Conservation (phyloP, 2,329 filamentous ascomycete species). For the Ophiostoma pallidulum region DNA sequence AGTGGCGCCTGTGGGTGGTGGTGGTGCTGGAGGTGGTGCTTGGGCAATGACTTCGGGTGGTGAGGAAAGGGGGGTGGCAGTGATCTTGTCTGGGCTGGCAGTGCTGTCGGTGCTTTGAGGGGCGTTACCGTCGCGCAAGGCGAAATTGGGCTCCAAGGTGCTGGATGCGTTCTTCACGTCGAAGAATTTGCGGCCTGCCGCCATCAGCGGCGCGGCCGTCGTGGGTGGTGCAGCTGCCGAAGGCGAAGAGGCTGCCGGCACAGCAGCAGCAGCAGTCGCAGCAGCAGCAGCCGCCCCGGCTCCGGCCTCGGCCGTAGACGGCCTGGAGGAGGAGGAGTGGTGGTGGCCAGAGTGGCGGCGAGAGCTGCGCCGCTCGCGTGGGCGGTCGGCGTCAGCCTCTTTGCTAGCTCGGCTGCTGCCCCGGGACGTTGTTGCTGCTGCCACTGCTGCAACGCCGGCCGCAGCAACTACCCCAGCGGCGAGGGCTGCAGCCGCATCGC, state of each 20-base stretch:
- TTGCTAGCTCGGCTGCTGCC: constrained; percentile 18
- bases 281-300: background rate
- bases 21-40: background rate
- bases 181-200: constrained; percentile 22
- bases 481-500: constrained; percentile 14
- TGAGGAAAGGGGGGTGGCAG: background rate
- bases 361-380: constrained; percentile 19
- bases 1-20: constrained; percentile 1
- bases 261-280: background rate
- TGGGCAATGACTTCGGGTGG: background rate
- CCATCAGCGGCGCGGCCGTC: constrained; percentile 5
- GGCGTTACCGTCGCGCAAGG: constrained; percentile 26
- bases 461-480: constrained; percentile 16
- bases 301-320: constrained; percentile 12
- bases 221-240: background rate
- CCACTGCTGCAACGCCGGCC: constrained; percentile 22
- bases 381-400: constrained; percentile 17
- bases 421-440: constrained; percentile 10
- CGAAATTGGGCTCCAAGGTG: constrained; percentile 23
- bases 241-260: constrained; percentile 5
- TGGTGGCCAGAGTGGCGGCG: constrained; percentile 15
- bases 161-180: constrained; percentile 22
- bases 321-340: constrained; percentile 14
- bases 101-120: constrained; percentile 14
- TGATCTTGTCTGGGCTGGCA: constrained; percentile 1